A percentile compares a stretch with the other conserved stretches of the same genome.
Conservation (phyloP, 805 yeast species). For the Debaryomyces hansenii region DNA sequence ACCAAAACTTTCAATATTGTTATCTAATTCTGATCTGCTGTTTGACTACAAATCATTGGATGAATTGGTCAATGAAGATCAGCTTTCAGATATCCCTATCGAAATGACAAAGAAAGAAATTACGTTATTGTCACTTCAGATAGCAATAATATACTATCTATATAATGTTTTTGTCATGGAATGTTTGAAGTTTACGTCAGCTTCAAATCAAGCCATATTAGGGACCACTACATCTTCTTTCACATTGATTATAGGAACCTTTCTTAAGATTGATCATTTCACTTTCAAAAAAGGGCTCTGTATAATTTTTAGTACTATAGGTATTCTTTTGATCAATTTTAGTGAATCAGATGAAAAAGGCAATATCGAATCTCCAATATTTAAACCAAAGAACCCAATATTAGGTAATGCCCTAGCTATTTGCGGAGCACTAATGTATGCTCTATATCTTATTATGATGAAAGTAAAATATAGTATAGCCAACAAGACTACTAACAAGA, state of each 20-base stretch:
- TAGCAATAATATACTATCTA: slow-evolving; percentile 41
- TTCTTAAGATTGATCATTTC: slow-evolving; percentile 42
- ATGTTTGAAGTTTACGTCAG: slow-evolving; percentile 50
- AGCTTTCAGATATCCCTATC: not conserved
- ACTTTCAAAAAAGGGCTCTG: slow-evolving; percentile 43
- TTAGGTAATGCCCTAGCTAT: slow-evolving; percentile 49
- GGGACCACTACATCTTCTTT: slow-evolving; percentile 53
- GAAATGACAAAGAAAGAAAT: slow-evolving; percentile 31
- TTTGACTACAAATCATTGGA: slow-evolving; percentile 4
- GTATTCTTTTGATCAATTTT: slow-evolving; percentile 46
- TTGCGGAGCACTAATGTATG: slow-evolving; percentile 47
- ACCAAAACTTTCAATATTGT: not conserved
- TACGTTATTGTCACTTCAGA: slow-evolving; percentile 34
- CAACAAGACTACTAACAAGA: slow-evolving; percentile 44
- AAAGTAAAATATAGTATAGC: slow-evolving; percentile 45
- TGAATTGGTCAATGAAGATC: slow-evolving; percentile 3
- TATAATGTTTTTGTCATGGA: slow-evolving; percentile 42
- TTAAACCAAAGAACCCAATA: slow-evolving; percentile 35
- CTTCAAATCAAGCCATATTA: slow-evolving; percentile 52
- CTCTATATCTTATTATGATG: slow-evolving; percentile 45
- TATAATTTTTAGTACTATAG: slow-evolving; percentile 44
- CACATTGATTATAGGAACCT: slow-evolving; percentile 45
- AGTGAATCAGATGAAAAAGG: slow-evolving; percentile 27
- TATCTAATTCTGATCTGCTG: not conserved
- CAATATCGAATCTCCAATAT: slow-evolving; percentile 9